phyloP scores from a whole-genome alignment of 1,284 basidiomycete species.

The Cutaneotrichosporon mucoides region DNA sequence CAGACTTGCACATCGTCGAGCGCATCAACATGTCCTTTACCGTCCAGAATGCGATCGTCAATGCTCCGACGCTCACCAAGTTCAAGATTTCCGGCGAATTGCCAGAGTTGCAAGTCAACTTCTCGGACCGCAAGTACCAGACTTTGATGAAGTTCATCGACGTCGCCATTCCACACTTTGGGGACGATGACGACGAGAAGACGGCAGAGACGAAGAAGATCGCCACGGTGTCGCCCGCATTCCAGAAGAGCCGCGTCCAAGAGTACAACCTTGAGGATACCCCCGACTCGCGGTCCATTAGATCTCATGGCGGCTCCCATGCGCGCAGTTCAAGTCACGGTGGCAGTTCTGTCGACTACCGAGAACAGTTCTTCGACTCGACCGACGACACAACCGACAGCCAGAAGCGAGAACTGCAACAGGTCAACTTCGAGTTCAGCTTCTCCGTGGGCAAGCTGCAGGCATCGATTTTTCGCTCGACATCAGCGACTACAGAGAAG shows the following conservation, averaged over 20 bases:
- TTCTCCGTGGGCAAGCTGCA: slow-evolving; percentile 87
- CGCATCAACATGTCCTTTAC: slow-evolving; percentile 87
- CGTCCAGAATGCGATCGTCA: slow-evolving; percentile 91
- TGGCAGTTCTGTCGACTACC: slow-evolving; percentile 15
- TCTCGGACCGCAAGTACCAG: slow-evolving; percentile 96
- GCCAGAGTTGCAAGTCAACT: slow-evolving; percentile 83
- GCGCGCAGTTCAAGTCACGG: slow-evolving; percentile 23
- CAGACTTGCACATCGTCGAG: slow-evolving; percentile 83
- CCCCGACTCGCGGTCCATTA: slow-evolving; percentile 41
- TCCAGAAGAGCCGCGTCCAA: slow-evolving; percentile 52
- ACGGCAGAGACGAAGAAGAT: slow-evolving; percentile 4
- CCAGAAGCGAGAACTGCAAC: slow-evolving; percentile 58
- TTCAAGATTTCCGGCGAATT: slow-evolving; percentile 91
- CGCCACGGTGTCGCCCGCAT: slow-evolving; percentile 34
- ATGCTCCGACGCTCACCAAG: slow-evolving; percentile 75
- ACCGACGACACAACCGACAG: slow-evolving; percentile 59
- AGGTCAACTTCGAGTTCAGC: slow-evolving; percentile 81
- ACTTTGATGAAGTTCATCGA: slow-evolving; percentile 90
- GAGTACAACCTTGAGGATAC: slow-evolving; percentile 65
- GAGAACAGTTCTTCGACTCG: slow-evolving; percentile 71
- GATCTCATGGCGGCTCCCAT: slow-evolving; percentile 44
- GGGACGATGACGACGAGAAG: slow-evolving; percentile 47
- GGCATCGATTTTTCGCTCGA: slow-evolving; percentile 69
- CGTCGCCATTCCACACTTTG: slow-evolving; percentile 82
- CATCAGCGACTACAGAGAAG: slow-evolving; percentile 35